Percentiles rank a stretch among this genome's conserved stretches.
Conservation (phyloP, 371 early-diverging fungal species). For the Mucor velutinosus region DNA sequence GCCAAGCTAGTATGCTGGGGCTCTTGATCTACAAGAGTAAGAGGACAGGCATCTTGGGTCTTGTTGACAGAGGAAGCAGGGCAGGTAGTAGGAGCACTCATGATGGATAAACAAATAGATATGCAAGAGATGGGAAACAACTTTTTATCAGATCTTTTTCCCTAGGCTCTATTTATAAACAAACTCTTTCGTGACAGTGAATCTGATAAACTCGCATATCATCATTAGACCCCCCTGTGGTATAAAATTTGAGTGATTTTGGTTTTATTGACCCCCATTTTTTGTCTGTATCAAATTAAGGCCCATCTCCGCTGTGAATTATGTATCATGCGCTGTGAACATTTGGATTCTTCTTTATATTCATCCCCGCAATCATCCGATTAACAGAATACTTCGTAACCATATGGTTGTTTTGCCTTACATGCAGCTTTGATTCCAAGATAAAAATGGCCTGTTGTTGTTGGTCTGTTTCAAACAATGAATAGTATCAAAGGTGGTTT, state of each 20-base stretch:
- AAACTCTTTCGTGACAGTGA: constrained; percentile 11
- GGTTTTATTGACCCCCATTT: background rate
- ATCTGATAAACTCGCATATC: constrained; percentile 17
- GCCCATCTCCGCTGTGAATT: constrained; percentile 5
- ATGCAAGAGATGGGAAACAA: background rate
- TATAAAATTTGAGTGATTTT: background rate
- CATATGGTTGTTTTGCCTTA: background rate
- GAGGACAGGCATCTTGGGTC: constrained; percentile 7
- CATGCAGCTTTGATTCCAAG: no score
- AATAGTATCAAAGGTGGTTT: background rate
- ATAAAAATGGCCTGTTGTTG: background rate
- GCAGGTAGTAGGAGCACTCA: constrained; percentile 5
- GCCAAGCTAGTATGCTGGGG: background rate
- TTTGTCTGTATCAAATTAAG: background rate
- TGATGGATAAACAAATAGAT: constrained; percentile 9
- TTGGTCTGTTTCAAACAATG: background rate
- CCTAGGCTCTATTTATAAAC: background rate
- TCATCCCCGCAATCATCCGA: constrained; percentile 18
- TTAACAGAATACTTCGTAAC: background rate
- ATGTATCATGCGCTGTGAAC: background rate
- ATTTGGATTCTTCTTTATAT: background rate
- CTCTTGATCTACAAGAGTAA: constrained; percentile 1
- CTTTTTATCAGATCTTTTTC: constrained; percentile 22
- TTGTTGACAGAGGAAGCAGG: background rate
- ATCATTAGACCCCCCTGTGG: constrained; percentile 16